Conservation (phyloP, 768 basidiomycete species). For the Cantharellus anzutake region DNA sequence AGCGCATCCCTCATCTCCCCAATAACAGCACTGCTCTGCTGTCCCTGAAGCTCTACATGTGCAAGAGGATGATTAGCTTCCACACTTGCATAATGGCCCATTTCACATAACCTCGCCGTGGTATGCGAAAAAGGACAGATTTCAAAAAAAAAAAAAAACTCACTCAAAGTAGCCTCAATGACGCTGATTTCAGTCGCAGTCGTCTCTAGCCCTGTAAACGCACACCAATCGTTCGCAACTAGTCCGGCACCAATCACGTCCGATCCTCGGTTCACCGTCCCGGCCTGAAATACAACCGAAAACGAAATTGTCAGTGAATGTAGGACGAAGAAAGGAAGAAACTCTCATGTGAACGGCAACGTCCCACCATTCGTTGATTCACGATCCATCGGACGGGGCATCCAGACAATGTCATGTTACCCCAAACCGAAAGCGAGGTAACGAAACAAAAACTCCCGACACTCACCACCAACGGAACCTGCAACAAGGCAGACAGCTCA, state of each 20-base stretch:
- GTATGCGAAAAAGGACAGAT: constrained; percentile 3
- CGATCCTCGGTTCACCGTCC: constrained; percentile 95
- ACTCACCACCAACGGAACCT: constrained; percentile 82
- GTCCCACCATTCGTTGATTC: no score
- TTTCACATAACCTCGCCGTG: not conserved
- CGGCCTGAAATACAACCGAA: constrained; percentile 37
- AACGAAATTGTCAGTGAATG: not conserved
- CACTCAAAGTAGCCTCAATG: constrained; percentile 94
- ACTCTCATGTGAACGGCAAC: not conserved
- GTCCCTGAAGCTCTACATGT: constrained; percentile 60
- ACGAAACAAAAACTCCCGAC: constrained; percentile 10
- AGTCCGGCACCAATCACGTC: constrained; percentile 95
- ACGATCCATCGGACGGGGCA: no score
- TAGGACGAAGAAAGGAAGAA: constrained; percentile 1
- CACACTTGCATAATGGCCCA: not conserved
- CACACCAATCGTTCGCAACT: constrained; percentile 99
- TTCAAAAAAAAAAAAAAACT: constrained; percentile 18
- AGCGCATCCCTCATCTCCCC: constrained; percentile 83
- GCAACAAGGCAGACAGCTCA: constrained; percentile 82
- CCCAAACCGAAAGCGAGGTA: not conserved
- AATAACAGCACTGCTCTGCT: constrained; percentile 62
- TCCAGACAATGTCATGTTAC: not conserved
- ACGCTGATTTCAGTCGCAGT: constrained; percentile 99
- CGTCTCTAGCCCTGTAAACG: constrained; percentile 96
- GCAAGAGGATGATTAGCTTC: not conserved